phyloP scores from a whole-genome alignment of 2,329 filamentous ascomycete genomes.

The Emydomyces testavorans region DNA sequence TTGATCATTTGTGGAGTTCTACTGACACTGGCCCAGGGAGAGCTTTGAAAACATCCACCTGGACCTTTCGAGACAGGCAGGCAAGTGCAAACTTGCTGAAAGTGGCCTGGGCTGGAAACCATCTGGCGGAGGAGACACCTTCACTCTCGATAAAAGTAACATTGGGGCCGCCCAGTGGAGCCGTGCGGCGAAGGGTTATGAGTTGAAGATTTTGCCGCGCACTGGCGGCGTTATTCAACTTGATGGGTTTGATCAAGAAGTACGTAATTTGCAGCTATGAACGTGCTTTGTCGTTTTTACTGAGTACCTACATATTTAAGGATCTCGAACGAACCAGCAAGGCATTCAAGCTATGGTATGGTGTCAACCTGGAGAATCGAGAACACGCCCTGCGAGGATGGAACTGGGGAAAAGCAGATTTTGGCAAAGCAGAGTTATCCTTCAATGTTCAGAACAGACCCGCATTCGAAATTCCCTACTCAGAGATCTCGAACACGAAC shows the following conservation, averaged over 20 bases:
- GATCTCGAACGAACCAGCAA: constrained; percentile 85
- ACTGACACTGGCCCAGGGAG: constrained; percentile 46
- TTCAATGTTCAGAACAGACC: constrained; percentile 97
- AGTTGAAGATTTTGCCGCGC: constrained; percentile 80
- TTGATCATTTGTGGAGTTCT: neutral
- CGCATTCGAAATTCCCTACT: constrained; percentile 92
- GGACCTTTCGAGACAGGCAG: constrained; percentile 82
- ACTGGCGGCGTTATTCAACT: constrained; percentile 80
- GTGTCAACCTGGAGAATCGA: constrained; percentile 77
- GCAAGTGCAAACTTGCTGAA: constrained; percentile 90
- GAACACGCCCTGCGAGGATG: constrained; percentile 92
- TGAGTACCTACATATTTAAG: constrained; percentile 31
- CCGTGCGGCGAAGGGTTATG: constrained; percentile 79
- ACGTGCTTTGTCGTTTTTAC: neutral
- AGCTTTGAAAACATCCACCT: constrained; percentile 96
- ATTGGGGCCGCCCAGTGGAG: constrained; percentile 89
- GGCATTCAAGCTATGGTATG: constrained; percentile 97
- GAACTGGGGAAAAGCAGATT: constrained; percentile 99
- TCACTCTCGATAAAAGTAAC: constrained; percentile 79
- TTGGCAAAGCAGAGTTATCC: constrained; percentile 83
- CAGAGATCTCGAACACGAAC: constrained; percentile 96
- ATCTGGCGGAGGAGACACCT: constrained; percentile 72
- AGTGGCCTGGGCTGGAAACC: constrained; percentile 94
- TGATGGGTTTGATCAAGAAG: constrained; percentile 86
- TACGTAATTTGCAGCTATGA: constrained; percentile 19